Evolutionary conservation across 179 eudicot species (phyloP).

Genomic region (Vitellaria paradoxa): DNA sequence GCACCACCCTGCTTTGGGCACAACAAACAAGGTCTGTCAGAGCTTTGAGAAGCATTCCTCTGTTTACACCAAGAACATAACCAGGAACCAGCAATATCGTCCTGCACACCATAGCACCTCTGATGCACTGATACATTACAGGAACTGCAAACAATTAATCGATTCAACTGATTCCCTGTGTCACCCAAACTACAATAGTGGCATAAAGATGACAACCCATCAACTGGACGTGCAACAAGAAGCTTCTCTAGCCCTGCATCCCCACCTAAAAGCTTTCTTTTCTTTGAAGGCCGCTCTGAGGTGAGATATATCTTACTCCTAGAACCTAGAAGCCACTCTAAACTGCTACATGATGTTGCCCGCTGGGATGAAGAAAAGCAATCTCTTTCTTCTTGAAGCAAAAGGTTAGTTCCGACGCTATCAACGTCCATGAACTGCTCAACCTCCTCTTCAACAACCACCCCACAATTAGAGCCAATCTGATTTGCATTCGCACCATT

Average conservation of each 20-base stretch:
- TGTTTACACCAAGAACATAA: slow-evolving; percentile 79
- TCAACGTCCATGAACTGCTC: slow-evolving; percentile 43
- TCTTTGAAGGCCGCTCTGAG: slow-evolving; percentile 81
- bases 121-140: slow-evolving; percentile 81
- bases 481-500: slow-evolving; percentile 19
- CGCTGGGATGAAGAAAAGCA: slow-evolving; percentile 16
- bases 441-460: slow-evolving; percentile 25
- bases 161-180: slow-evolving; percentile 62
- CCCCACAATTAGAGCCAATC: background rate
- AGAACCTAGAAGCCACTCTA: slow-evolving; percentile 96
- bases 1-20: slow-evolving; percentile 90
- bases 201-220: slow-evolving; percentile 59
- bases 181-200: slow-evolving; percentile 87
- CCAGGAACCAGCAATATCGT: slow-evolving; percentile 59
- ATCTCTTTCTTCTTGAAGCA: slow-evolving; percentile 25
- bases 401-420: slow-evolving; percentile 25
- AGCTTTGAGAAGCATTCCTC: slow-evolving; percentile 22
- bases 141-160: slow-evolving; percentile 61
- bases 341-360: slow-evolving; percentile 42
- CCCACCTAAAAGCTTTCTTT: slow-evolving; percentile 79
- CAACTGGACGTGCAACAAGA: slow-evolving; percentile 59
- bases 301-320: slow-evolving; percentile 72
- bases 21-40: slow-evolving; percentile 65
- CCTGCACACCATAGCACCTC: slow-evolving; percentile 89
- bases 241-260: slow-evolving; percentile 85